phyloP scores from a whole-genome alignment of 345 rosid species.

The Kernera saxatilis region DNA sequence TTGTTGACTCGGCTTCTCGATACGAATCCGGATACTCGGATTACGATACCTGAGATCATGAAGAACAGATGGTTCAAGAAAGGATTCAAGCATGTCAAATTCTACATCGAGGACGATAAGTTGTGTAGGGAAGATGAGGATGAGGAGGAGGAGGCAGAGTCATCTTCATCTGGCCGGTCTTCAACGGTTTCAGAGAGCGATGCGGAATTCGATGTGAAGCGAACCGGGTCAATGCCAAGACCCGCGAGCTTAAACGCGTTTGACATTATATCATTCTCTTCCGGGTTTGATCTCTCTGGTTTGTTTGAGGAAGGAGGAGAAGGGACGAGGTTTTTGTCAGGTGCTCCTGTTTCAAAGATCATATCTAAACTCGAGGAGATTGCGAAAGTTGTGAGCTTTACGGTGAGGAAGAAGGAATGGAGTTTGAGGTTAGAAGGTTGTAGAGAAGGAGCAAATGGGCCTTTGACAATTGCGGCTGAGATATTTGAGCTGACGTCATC shows the following conservation, averaged over 20 bases:
- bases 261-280: constrained; percentile 64
- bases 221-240: constrained; percentile 38
- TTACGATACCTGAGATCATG: constrained; percentile 67
- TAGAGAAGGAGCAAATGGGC: constrained; percentile 61
- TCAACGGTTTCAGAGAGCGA: constrained; percentile 56
- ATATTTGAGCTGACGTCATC: constrained; percentile 55
- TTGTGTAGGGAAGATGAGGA: constrained; percentile 35
- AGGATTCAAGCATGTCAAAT: constrained; percentile 58
- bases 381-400: constrained; percentile 57
- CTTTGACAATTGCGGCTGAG: constrained; percentile 58
- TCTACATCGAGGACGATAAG: constrained; percentile 51
- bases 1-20: constrained; percentile 58
- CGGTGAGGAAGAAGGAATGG: constrained; percentile 74
- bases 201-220: constrained; percentile 29
- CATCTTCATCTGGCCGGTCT: constrained; percentile 30
- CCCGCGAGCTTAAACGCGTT: constrained; percentile 68
- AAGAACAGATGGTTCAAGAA: constrained; percentile 74
- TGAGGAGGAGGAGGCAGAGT: constrained; percentile 42
- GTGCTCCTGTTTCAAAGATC: constrained; percentile 59
- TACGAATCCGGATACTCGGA: constrained; percentile 65
- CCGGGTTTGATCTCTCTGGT: constrained; percentile 69
- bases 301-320: constrained; percentile 69
- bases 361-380: constrained; percentile 68
- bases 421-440: constrained; percentile 68
- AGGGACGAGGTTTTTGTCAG: constrained; percentile 49